A percentile compares a stretch with the other conserved stretches of the same genome.
Evolutionary conservation across 2,329 filamentous ascomycete species (phyloP).

Genomic region (Coniella vitis): DNA sequence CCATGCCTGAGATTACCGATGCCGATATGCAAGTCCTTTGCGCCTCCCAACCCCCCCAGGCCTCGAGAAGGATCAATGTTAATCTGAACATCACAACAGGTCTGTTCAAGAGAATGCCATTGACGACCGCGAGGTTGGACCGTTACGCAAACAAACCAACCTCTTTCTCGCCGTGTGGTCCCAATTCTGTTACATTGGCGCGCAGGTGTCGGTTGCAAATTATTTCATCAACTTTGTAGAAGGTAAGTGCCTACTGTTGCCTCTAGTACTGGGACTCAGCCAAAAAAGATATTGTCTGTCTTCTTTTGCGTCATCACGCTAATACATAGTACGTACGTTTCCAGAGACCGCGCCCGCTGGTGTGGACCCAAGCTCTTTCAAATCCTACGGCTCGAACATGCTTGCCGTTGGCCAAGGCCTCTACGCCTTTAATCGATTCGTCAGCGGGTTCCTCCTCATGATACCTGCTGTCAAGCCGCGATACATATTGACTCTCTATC

Average conservation of each 20-base stretch:
- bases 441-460: slow-evolving; percentile 48
- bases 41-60: not conserved
- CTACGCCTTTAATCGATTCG: slow-evolving; percentile 53
- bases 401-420: slow-evolving; percentile 52
- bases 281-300: not conserved
- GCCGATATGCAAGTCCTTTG: slow-evolving; percentile 44
- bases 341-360: not conserved
- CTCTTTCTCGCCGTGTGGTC: slow-evolving; percentile 54
- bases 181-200: slow-evolving; percentile 59
- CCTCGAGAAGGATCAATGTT: not conserved
- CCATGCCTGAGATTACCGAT: slow-evolving; percentile 47
- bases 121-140: slow-evolving; percentile 36
- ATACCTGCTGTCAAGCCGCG: slow-evolving; percentile 43
- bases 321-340: not conserved
- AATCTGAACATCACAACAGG: not conserved
- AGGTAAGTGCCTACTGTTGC: slow-evolving; percentile 19
- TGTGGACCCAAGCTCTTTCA: not conserved
- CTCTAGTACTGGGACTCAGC: not conserved
- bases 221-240: slow-evolving; percentile 48
- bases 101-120: slow-evolving; percentile 40
- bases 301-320: not conserved
- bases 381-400: slow-evolving; percentile 36
- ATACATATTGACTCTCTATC: slow-evolving; percentile 46
- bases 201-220: slow-evolving; percentile 46
- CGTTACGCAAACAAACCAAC: slow-evolving; percentile 51